Percentiles rank a stretch among this genome's conserved stretches.
phyloP scores from a whole-genome alignment of 331 rosid genomes.

The Saraca asoca region DNA sequence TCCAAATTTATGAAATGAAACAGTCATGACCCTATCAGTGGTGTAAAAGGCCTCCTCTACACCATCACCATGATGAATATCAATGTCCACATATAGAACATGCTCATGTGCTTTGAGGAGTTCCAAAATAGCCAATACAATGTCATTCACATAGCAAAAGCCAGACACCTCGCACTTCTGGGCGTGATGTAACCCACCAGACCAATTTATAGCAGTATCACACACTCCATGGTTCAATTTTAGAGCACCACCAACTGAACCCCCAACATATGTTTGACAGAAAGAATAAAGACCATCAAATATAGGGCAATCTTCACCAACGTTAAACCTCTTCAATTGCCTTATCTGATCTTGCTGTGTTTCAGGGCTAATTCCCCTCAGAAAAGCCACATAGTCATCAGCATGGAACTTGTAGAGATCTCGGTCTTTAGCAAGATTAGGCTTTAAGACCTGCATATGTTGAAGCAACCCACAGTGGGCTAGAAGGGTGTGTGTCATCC shows the following conservation, averaged over 20 bases:
- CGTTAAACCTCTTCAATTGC: slow-evolving; percentile 61
- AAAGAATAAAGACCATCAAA: slow-evolving; percentile 63
- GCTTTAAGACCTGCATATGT: slow-evolving; percentile 66
- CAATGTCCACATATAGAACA: too few relatives aligned
- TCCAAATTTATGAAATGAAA: slow-evolving; percentile 68
- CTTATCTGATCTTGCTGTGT: slow-evolving; percentile 64
- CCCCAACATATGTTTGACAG: slow-evolving; percentile 68
- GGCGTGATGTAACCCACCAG: slow-evolving; percentile 69
- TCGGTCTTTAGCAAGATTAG: slow-evolving; percentile 58
- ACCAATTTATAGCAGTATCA: slow-evolving; percentile 65
- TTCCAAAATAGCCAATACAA: slow-evolving; percentile 62
- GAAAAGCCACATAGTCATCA: slow-evolving; percentile 60
- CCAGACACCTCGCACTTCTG: slow-evolving; percentile 73
- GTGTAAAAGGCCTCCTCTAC: slow-evolving; percentile 69
- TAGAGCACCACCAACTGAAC: slow-evolving; percentile 63
- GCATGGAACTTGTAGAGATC: slow-evolving; percentile 67
- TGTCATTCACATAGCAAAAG: slow-evolving; percentile 65
- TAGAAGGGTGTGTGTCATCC: slow-evolving; percentile 66
- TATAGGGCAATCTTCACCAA: too few relatives aligned
- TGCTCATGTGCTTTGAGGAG: slow-evolving; percentile 65
- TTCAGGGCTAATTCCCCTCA: slow-evolving; percentile 57
- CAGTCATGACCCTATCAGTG: slow-evolving; percentile 68
- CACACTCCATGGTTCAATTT: slow-evolving; percentile 57
- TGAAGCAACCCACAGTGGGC: slow-evolving; percentile 67
- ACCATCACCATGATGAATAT: slow-evolving; percentile 65